Percentiles rank a stretch among this genome's conserved stretches.
Conservation (phyloP, 169 alveolate genomes). For the Cryptosporidium baileyi region DNA sequence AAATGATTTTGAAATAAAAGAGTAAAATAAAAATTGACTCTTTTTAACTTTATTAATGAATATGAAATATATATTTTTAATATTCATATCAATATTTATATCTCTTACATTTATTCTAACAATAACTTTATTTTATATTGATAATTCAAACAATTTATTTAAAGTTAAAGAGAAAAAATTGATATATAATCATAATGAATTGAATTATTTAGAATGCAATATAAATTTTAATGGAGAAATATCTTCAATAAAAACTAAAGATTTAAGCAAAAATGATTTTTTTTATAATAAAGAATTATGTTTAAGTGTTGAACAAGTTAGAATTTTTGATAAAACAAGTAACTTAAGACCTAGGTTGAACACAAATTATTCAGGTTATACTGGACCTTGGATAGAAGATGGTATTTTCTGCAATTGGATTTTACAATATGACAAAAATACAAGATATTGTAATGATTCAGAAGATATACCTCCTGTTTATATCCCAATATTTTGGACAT, state of each 20-base stretch:
- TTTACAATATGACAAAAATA: background rate
- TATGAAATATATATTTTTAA: background rate
- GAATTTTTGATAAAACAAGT: constrained; percentile 1
- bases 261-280: background rate
- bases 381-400: constrained; percentile 72
- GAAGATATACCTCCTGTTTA: constrained; percentile 24
- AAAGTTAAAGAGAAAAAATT: background rate
- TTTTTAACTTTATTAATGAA: background rate
- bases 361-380: constrained; percentile 67
- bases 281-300: background rate
- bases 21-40: background rate
- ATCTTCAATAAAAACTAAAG: background rate
- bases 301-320: constrained; percentile 52
- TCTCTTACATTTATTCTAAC: background rate
- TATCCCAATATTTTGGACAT: constrained; percentile 70
- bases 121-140: background rate
- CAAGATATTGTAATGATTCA: background rate
- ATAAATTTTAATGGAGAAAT: constrained; percentile 29
- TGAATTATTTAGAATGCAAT: background rate
- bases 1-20: background rate
- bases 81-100: background rate
- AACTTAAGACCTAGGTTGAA: constrained; percentile 60
- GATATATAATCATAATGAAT: background rate
- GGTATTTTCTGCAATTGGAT: constrained; percentile 61
- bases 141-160: background rate